phyloP scores from a whole-genome alignment of 2,329 filamentous ascomycete genomes.

The Botrytis elliptica region DNA sequence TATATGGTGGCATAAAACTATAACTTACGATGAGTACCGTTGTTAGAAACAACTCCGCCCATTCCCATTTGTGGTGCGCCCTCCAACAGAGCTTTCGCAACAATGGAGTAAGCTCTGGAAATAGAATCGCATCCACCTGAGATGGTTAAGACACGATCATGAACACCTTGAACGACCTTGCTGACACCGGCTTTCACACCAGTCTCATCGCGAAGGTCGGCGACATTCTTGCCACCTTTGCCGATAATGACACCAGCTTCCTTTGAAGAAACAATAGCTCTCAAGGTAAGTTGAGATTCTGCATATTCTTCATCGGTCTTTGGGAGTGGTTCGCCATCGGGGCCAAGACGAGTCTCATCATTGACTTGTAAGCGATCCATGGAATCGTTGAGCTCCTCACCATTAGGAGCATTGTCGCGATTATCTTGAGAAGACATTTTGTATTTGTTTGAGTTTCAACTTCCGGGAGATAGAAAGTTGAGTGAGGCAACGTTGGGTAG shows the following conservation, averaged over 20 bases:
- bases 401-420: slow-evolving; percentile 33
- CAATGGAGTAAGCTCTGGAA: slow-evolving; percentile 88
- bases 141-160: slow-evolving; percentile 95
- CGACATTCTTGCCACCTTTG: slow-evolving; percentile 97
- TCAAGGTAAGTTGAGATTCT: slow-evolving; percentile 85
- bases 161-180: slow-evolving; percentile 97
- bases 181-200: slow-evolving; percentile 97
- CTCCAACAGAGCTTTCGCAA: slow-evolving; percentile 86
- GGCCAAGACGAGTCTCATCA: slow-evolving; percentile 61
- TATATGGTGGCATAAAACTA: not conserved
- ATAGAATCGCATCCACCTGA: slow-evolving; percentile 86
- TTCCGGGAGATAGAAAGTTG: slow-evolving; percentile 7
- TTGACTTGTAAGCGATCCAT: slow-evolving; percentile 66
- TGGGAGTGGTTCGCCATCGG: slow-evolving; percentile 75
- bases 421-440: slow-evolving; percentile 39
- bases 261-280: slow-evolving; percentile 97
- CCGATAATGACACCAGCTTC: slow-evolving; percentile 99
- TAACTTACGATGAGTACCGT: slow-evolving; percentile 88
- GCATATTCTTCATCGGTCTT: slow-evolving; percentile 98
- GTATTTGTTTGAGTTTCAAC: slow-evolving; percentile 17
- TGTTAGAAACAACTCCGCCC: slow-evolving; percentile 83
- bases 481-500: not conserved
- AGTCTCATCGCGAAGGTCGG: slow-evolving; percentile 93
- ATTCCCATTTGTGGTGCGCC: slow-evolving; percentile 94
- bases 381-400: slow-evolving; percentile 56